These are phyloP conservation scores for Solanum chiquidenum DNA, from an alignment of 257 asterid species.

Conservation along the genomic window DNA sequence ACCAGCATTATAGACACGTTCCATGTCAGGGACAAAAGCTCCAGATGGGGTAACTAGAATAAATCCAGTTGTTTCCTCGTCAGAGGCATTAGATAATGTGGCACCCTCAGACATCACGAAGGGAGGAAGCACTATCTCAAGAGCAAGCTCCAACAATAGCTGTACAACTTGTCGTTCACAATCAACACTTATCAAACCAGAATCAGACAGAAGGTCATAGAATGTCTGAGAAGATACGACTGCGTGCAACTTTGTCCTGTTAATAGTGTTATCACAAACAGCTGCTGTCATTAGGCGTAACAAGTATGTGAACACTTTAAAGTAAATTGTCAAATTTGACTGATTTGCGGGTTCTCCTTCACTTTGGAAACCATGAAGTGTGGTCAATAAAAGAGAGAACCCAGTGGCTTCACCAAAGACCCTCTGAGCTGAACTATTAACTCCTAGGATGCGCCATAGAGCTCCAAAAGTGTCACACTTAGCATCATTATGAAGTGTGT, in stretches of 20 bases:
- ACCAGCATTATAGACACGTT: conserved; percentile 83
- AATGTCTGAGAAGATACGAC: conserved; percentile 72
- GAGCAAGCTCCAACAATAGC: conserved; percentile 81
- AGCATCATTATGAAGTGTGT: conserved; percentile 66
- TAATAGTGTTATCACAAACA: conserved; percentile 71
- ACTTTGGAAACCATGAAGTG: conserved; percentile 76
- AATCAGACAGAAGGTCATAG: conserved; percentile 77
- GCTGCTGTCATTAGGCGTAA: conserved; percentile 83
- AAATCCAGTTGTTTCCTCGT: conserved; percentile 48
- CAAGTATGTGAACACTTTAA: conserved; percentile 73
- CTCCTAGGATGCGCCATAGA: conserved; percentile 84
- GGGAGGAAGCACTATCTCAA: conserved; percentile 88
- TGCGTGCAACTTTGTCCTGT: conserved; percentile 65
- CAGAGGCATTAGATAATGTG: conserved; percentile 23
- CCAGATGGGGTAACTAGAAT: conserved; percentile 59
- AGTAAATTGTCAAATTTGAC: conserved; percentile 21
- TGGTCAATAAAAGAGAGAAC: conserved; percentile 82
- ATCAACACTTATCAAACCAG: conserved; percentile 84
- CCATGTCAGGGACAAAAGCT: conserved; percentile 57
- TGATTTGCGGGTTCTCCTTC: conserved; percentile 42
- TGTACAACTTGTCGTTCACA: conserved; percentile 89
- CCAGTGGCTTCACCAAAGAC: conserved; percentile 99
- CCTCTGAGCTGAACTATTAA: conserved; percentile 77
- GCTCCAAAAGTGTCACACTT: conserved; percentile 91
- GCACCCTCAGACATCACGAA: conserved; percentile 52